Evolutionary conservation across 139 green algal species (phyloP), one percentile per base, ranked within the genome.

Genomic region (Deuterostichococcus epilithicus): DNA sequence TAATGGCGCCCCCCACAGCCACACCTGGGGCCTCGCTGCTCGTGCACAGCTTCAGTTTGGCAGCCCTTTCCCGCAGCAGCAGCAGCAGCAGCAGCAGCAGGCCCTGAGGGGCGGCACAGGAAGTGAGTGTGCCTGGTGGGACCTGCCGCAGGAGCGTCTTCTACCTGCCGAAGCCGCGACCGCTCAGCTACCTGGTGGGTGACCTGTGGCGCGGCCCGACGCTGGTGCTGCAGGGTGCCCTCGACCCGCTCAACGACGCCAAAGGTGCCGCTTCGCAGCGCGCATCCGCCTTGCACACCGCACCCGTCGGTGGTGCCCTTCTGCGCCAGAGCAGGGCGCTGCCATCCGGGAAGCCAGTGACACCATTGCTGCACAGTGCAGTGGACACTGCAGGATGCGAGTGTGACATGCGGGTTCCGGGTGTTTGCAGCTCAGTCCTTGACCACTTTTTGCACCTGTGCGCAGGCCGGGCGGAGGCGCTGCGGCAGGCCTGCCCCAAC

Each of bases 191-290:
- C 70, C 78, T 97, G 30, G 74, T 98, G 30, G 42, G 42, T 0
- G 74, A 92, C 1, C n/a, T 76, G 3, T 98, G 85, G 65, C 30
- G 73, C 2, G 87, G 87, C 5, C 91, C 91, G 2, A 89, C 89
- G 0, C 75, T 96, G 13, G 86, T 98, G 20, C 82, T 97, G 71
- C 89, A 94, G 77, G 76, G 66, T 28, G 28, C 37, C 3, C 73
- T 84, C 38, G 94, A 98, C 82, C 92, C 94, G 0, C 78, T 98
- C 34, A 97, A 96, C 74, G 87, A 97, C 71, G 91, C 94, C 8
- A 36, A 35, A 8, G 52, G 52, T 63, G 18, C 8, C 13, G 13
- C 10, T 13, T 23, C 10, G 42, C 42, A 52, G n/a, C n/a, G n/a
- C n/a, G n/a, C n/a, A n/a, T n/a, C n/a, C n/a, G n/a, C n/a, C n/a